Evolutionary conservation across 805 yeast genomes (phyloP).

Genomic region (Pichia rugopelliculosa): DNA sequence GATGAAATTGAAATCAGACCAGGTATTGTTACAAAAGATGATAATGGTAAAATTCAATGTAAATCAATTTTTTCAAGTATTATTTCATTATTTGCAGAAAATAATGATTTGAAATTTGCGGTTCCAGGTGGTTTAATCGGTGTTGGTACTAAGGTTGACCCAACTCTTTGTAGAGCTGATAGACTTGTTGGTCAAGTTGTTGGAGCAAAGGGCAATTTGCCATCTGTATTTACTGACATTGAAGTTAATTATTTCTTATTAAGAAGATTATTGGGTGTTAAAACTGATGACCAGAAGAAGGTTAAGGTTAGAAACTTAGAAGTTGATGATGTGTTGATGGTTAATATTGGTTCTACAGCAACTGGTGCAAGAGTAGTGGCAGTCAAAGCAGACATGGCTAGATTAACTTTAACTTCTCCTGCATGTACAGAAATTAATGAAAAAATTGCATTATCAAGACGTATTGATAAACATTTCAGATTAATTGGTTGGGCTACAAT

Average conservation of each 20-base stretch:
- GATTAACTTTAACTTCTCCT: constrained; percentile 92
- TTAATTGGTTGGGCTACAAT: constrained; percentile 99
- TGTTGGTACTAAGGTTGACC: constrained; percentile 98
- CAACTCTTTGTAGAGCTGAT: constrained; percentile 98
- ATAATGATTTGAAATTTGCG: constrained; percentile 95
- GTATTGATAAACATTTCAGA: constrained; percentile 99
- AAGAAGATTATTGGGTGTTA: constrained; percentile 96
- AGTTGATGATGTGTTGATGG: constrained; percentile 95
- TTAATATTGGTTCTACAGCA: constrained; percentile 97
- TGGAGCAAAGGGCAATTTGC: constrained; percentile 94
- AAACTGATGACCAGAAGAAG: constrained; percentile 94
- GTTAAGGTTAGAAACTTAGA: constrained; percentile 95
- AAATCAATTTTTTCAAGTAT: constrained; percentile 92
- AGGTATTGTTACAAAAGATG: constrained; percentile 96
- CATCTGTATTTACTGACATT: constrained; percentile 93
- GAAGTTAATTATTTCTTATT: constrained; percentile 95
- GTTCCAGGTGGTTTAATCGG: constrained; percentile 99
- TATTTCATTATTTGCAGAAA: constrained; percentile 93
- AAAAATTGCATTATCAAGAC: constrained; percentile 96
- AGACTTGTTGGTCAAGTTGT: constrained; percentile 98
- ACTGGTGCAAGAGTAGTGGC: constrained; percentile 99
- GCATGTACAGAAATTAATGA: constrained; percentile 98
- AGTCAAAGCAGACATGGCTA: constrained; percentile 98
- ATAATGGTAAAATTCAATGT: constrained; percentile 81
- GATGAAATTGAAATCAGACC: constrained; percentile 99